Evolutionary conservation across 2,329 filamentous ascomycete species (phyloP).

Genomic region (Calonectria fujianensis): DNA sequence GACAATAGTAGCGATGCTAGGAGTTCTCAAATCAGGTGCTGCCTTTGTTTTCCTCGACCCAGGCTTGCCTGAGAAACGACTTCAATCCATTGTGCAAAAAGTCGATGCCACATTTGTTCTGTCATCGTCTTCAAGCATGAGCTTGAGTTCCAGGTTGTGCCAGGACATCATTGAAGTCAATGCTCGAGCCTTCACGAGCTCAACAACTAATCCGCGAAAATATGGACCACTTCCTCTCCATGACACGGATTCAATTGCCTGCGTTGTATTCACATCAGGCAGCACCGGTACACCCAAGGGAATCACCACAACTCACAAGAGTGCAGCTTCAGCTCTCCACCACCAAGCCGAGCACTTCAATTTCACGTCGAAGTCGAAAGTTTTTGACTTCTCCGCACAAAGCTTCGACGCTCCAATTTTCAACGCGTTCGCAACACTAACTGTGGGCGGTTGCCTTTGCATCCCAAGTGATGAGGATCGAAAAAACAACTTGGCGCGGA

Average conservation of each 20-base stretch:
- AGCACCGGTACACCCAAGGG: background rate
- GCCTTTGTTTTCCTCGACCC: background rate
- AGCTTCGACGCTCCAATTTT: constrained; percentile 41
- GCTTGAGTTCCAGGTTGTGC: background rate
- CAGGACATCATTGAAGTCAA: background rate
- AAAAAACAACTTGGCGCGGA: background rate
- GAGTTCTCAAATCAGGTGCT: background rate
- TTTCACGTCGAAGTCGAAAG: background rate
- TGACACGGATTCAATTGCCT: background rate
- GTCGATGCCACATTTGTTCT: background rate
- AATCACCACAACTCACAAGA: background rate
- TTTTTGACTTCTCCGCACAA: constrained; percentile 39
- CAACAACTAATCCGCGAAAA: background rate
- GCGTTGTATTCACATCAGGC: background rate
- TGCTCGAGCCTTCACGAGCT: background rate
- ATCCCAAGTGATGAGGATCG: constrained; percentile 31
- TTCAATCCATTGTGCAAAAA: background rate
- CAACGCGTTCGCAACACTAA: constrained; percentile 37
- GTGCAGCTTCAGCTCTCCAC: background rate
- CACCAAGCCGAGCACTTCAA: background rate
- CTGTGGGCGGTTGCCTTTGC: constrained; percentile 42
- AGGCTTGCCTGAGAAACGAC: background rate
- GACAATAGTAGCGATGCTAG: background rate
- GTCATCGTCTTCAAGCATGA: background rate
- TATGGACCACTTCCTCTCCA: background rate